These are phyloP conservation scores for Mollisia scopiformis DNA, from an alignment of 2,329 filamentous ascomycete genomes.

Conservation along the genomic window DNA sequence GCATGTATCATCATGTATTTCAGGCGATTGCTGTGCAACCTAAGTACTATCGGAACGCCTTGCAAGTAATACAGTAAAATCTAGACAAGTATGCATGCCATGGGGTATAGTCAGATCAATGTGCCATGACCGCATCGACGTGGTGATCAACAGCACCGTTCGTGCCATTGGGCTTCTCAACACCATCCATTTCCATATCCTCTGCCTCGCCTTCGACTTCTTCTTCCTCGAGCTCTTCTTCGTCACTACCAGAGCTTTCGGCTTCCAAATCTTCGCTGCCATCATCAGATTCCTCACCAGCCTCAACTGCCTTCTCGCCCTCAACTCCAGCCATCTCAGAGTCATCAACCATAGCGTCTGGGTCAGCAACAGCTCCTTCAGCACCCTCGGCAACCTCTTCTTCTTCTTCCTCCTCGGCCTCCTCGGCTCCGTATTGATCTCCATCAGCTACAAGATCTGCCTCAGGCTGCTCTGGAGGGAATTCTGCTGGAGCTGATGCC, in stretches of 20 bases:
- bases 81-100: slow-evolving; percentile 18
- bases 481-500: slow-evolving; percentile 92
- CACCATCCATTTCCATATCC: slow-evolving; percentile 54
- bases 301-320: slow-evolving; percentile 45
- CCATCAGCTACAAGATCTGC: slow-evolving; percentile 87
- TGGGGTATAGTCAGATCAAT: slow-evolving; percentile 32
- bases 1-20: slow-evolving; percentile 15
- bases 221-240: slow-evolving; percentile 49
- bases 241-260: slow-evolving; percentile 72
- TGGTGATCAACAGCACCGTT: slow-evolving; percentile 25
- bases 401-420: slow-evolving; percentile 74
- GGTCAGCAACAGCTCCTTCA: slow-evolving; percentile 51
- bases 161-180: slow-evolving; percentile 32
- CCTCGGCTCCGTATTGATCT: slow-evolving; percentile 88
- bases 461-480: slow-evolving; percentile 95
- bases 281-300: slow-evolving; percentile 70
- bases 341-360: slow-evolving; percentile 60
- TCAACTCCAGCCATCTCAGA: slow-evolving; percentile 77
- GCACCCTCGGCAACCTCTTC: slow-evolving; percentile 61
- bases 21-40: slow-evolving; percentile 4
- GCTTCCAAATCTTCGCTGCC: slow-evolving; percentile 80
- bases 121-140: slow-evolving; percentile 36
- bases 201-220: slow-evolving; percentile 48
- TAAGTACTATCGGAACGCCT: slow-evolving; percentile 7
- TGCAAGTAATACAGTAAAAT: slow-evolving; percentile 15